Base-by-base conservation (phyloP, 2,329 filamentous ascomycete species). In the Trichophyton verrucosum region DNA sequence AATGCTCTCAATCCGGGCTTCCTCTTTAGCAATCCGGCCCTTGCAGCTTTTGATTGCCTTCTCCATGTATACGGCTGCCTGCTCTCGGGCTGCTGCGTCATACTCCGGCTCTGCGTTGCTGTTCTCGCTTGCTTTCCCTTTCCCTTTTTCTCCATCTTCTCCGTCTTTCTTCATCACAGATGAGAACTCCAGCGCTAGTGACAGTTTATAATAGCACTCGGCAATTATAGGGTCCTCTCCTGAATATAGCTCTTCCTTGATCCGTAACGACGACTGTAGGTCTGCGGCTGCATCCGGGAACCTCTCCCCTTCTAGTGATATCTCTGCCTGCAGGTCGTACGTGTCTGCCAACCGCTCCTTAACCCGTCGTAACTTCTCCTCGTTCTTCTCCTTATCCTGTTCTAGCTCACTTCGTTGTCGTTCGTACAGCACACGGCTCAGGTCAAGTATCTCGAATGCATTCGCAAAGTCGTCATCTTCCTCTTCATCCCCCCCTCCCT, bases 161-260 rank as follows among this genome's bases (percentile, higher is more conserved):
- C 77, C 56, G 33, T 70, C 69, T 15, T 69, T 68, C 62, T 73
- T 72, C 33, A 86, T 88, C 53, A 94, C 84, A 0, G 90, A 94
- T 3, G 89, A 89, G 67, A 97, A 97, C 71, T 99, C 94, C 30
- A 99, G 82, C 0, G 94, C 94, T 15, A 99, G 82, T 0, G 92
- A 96, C 27, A 99, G 85, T 76, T 96, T 97, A 79, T 88, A 99
- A 77, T 99, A 91, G 15, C 89, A 92, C 77, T 99, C 94, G 47
- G 94, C 92, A 61, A 97, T 82, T 58, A 95, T 82, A 67, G 91
- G 88, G 13, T 89, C 90, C 64, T 95, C 89, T 57, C 86, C 81
- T 0, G 89, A 82, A 70, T 89, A 91, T 2, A 97, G 81, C 58
- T 87, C 81, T 67, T 88, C 76, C 75, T 95, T 95, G 68, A 95